Conservation (phyloP, 192 early-diverging fungal genomes). For the Funneliformis geosporum region DNA sequence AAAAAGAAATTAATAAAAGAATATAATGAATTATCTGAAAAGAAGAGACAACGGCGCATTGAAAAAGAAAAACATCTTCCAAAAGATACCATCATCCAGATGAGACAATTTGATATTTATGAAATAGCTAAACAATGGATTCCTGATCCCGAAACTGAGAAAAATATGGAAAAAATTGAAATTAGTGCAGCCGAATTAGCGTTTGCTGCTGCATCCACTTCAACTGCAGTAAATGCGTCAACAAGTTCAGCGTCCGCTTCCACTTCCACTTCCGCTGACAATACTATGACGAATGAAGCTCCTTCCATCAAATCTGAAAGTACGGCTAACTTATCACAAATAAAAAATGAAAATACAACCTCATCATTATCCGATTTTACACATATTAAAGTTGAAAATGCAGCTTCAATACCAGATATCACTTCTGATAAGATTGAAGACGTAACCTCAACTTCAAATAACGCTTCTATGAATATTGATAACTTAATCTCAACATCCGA, state of each 20-base stretch:
- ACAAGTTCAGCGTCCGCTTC: not conserved
- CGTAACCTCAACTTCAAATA: no score
- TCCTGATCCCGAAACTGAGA: not conserved
- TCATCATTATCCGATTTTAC: not conserved
- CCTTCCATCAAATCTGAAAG: not conserved
- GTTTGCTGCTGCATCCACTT: not conserved
- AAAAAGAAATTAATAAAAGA: constrained; percentile 13
- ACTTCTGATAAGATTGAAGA: no score
- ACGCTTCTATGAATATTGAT: no score
- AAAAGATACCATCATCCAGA: not conserved
- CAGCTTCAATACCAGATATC: no score
- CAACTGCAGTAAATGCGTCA: not conserved
- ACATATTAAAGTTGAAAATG: not conserved
- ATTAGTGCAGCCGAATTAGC: not conserved
- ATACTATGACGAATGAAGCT: not conserved
- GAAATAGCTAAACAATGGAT: not conserved
- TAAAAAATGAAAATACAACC: not conserved
- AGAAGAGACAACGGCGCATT: not conserved
- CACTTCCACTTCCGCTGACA: not conserved
- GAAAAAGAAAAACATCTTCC: not conserved
- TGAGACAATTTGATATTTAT: constrained; percentile 16
- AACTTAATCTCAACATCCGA: no score
- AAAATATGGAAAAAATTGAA: not conserved
- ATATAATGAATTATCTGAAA: constrained; percentile 1
- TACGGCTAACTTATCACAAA: not conserved